Base-by-base conservation (phyloP, 768 basidiomycete genomes). In the Termitomyces sp. region DNA sequence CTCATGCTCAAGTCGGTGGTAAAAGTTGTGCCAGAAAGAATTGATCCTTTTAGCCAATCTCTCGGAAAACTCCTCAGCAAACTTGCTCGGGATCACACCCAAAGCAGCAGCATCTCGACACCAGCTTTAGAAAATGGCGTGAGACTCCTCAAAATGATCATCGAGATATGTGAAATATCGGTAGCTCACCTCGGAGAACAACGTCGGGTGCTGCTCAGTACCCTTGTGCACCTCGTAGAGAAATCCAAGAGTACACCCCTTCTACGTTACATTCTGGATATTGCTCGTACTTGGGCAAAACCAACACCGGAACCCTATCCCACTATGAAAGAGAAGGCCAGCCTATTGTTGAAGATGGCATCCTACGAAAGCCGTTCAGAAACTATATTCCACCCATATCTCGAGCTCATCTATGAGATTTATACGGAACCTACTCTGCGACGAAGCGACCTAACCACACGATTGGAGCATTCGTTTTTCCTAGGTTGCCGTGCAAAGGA, bases 301-400 rank as follows among this genome's bases (percentile, higher is more conserved):
- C 84, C 87, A 46, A 85, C 84, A 66, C 89, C 88, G 55, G 93
- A 97, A 58, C 79, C 87, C 1, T 91, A 90, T 69, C 95, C 95
- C 7, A 91, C 91, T 0, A 88, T 91, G 83, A 98, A 97, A 72
- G 97, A 99, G 75, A 98, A 98, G 72, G 89, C 95, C 2, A 88
- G 81, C 32, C 75, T 98, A 35, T 72, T 99, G 61, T 86, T 90
- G 67, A 93, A 91, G 70, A 95, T 99, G 94, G 80, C 83, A 6
- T 77, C 82, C 10, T 94, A 87, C 66, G 95, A 98, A 73, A 78
- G 79, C 26, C 86, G 90, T 35, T 87, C 85, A 40, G 91, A 95
- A n/a, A 64, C 76, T 4, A 79, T 98, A 4, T 93, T 91, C 71
- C 83, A 87, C 48, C 82, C 87, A 44, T 98, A 93, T 70, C 79